Percentiles rank a stretch among this genome's conserved stretches.
Evolutionary conservation across 495 filamentous ascomycete species (phyloP).

Genomic region (Penicillium nucicola): DNA sequence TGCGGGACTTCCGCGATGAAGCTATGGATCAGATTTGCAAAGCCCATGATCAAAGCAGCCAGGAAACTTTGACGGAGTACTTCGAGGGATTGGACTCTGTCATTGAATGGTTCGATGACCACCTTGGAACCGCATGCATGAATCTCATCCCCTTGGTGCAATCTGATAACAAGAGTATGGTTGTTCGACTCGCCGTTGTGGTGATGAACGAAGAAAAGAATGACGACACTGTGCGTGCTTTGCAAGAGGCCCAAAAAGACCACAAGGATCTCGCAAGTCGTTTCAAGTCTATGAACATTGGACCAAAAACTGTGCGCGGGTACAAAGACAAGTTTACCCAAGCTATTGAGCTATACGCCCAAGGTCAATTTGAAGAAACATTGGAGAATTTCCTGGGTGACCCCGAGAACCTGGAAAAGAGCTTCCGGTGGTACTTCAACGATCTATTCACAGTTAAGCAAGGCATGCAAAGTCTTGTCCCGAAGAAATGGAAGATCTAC

Average conservation of each 20-base stretch:
- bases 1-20: constrained; percentile 91
- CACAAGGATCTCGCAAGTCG: constrained; percentile 89
- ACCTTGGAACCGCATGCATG: constrained; percentile 81
- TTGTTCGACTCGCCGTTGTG: constrained; percentile 86
- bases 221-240: constrained; percentile 81
- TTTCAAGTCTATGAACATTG: constrained; percentile 92
- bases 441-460: constrained; percentile 88
- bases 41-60: constrained; percentile 66
- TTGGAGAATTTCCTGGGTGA: constrained; percentile 76
- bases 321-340: constrained; percentile 95
- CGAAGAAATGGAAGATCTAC: constrained; percentile 97
- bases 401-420: constrained; percentile 79
- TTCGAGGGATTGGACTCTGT: constrained; percentile 85
- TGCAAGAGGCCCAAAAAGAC: constrained; percentile 91
- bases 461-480: constrained; percentile 85
- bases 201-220: constrained; percentile 95
- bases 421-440: constrained; percentile 93
- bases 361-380: constrained; percentile 69
- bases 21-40: constrained; percentile 91
- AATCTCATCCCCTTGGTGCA: constrained; percentile 85
- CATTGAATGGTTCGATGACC: constrained; percentile 92
- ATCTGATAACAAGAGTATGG: constrained; percentile 78
- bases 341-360: constrained; percentile 69
- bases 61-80: constrained; percentile 79
- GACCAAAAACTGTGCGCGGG: constrained; percentile 84